Percentiles rank a stretch among this genome's conserved stretches.
Conservation (phyloP, 148 eudicot genomes). For the Rheum nobile region DNA sequence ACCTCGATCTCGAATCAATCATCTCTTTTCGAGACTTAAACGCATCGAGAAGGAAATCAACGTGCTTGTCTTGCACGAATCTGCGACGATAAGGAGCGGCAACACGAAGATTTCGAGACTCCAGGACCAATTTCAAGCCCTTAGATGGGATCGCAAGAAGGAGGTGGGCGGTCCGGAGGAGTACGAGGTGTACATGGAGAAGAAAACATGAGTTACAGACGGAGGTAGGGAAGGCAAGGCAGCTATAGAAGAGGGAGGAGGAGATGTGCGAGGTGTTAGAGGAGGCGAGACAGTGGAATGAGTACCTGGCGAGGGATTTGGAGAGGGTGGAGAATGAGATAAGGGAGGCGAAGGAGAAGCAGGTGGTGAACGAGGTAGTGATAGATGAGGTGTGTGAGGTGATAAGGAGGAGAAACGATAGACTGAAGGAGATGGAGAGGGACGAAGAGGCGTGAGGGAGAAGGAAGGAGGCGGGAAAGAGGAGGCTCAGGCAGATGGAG, state of each 20-base stretch:
- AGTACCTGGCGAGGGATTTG: conserved; percentile 1
- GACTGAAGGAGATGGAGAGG: neutral
- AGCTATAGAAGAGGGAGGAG: conserved; percentile 23
- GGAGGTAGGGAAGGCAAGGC: conserved; percentile 23
- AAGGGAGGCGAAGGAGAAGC: neutral
- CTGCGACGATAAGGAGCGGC: neutral
- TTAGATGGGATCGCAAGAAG: conserved; percentile 16
- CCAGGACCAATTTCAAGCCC: conserved; percentile 7
- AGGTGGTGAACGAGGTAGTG: neutral
- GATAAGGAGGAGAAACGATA: neutral
- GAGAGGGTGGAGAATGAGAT: conserved; percentile 3
- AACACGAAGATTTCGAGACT: conserved; percentile 10
- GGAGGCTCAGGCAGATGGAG: neutral
- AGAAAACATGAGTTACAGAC: conserved; percentile 18
- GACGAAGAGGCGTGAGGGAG: neutral
- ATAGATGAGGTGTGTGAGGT: neutral
- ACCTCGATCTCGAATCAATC: conserved; percentile 13
- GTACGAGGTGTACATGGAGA: conserved; percentile 8
- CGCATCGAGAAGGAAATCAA: conserved; percentile 19
- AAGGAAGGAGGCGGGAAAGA: neutral
- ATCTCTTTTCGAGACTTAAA: conserved; percentile 11
- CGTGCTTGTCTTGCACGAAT: conserved; percentile 16
- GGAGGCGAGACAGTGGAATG: conserved; percentile 20
- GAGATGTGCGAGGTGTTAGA: conserved; percentile 13
- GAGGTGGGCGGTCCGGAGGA: conserved; percentile 15